Base-by-base conservation (phyloP, 2,329 filamentous ascomycete species). In the Annulohypoxylon truncatum region DNA sequence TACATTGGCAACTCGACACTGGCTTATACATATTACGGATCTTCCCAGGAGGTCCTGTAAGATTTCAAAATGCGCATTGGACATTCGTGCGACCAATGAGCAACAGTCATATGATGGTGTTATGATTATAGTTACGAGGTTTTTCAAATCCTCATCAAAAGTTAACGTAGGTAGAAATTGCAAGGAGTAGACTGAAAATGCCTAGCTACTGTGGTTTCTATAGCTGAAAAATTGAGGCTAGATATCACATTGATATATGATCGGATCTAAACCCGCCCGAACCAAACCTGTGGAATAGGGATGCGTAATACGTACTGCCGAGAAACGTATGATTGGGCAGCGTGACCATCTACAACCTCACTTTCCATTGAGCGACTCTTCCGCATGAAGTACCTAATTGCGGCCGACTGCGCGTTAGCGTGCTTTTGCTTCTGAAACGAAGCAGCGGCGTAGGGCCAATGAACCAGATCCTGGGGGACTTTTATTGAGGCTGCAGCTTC, bases 361-460 rank as follows among this genome's bases (percentile, higher is more conserved):
- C 13, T 50, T 13, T 47, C 55, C 22, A 6, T 44, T 3, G 18
- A 38, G 53, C 40, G 28, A 52, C 61, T 55, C 61, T 64, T 61
- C 55, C 18, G 44, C 52, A 22, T 35, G n/a, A 50, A 44, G 20
- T 26, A 35, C 50, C 6, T 2, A 2, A 40, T n/a, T 59, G 61
- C 58, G 66, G 61, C 66, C 63, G 66, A 54, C 31, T 13, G 20
- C 18, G 59, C 64, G 60, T 67, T 62, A 63, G 59, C 47, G 54
- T 20, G n/a, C n/a, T 33, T 47, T 60, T 52, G 38, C 47, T 57
- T 50, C 9, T 46, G n/a, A 48, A 50, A 55, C 59, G 31, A 56
- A 48, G 22, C 60, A 57, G 24, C 22, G 10, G 46, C 26, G 47
- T 8, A 47, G 13, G 52, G 31, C 62, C 66, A 66, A 68, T 63